phyloP scores from a whole-genome alignment of 768 basidiomycete genomes.

The Candolleomyces aberdarensis region DNA sequence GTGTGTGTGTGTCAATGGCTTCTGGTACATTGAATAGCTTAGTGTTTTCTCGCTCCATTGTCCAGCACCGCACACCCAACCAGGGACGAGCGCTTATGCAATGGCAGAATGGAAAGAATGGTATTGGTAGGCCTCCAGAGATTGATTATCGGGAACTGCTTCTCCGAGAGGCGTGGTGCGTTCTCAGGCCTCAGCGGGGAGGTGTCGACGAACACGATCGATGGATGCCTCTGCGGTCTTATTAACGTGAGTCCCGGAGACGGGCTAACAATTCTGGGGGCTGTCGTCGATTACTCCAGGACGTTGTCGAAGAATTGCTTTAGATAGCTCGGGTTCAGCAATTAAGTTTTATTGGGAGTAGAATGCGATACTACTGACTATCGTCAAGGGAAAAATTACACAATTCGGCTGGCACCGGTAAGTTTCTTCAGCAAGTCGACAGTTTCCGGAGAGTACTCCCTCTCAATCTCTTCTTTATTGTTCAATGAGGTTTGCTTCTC shows the following conservation, averaged over 20 bases:
- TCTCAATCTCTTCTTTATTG: constrained; percentile 35
- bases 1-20: too few species aligned
- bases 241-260: constrained; percentile 35
- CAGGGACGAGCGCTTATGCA: too few species aligned
- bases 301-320: constrained; percentile 14
- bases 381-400: constrained; percentile 67
- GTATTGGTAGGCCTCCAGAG: constrained; percentile 43
- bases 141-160: constrained; percentile 46
- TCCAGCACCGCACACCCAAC: too few species aligned
- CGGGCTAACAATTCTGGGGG: constrained; percentile 14
- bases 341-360: neutral
- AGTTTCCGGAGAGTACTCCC: constrained; percentile 58
- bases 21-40: too few species aligned
- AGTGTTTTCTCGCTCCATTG: too few species aligned
- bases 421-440: constrained; percentile 50
- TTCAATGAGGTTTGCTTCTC: constrained; percentile 42
- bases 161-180: constrained; percentile 29
- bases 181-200: constrained; percentile 35
- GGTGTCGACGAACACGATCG: constrained; percentile 35
- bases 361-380: constrained; percentile 38
- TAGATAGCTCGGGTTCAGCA: neutral
- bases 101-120: too few species aligned
- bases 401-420: constrained; percentile 53
- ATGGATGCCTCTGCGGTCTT: constrained; percentile 33
- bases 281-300: constrained; percentile 12